Conservation (phyloP, 305 asterid genomes). For the Fraxinus dipetala region DNA sequence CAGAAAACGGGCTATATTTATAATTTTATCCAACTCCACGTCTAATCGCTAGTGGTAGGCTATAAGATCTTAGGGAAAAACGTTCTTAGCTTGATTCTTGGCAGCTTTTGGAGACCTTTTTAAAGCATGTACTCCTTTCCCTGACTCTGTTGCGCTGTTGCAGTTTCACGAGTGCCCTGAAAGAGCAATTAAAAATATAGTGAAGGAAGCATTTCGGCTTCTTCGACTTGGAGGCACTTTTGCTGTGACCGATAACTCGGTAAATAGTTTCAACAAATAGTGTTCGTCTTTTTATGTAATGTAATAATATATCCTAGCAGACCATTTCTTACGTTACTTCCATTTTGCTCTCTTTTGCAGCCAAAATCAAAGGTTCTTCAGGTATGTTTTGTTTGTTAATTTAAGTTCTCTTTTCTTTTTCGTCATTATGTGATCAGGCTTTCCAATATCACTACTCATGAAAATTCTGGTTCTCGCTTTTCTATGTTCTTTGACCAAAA, state of each 20-base stretch:
- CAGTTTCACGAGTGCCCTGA: constrained; percentile 95
- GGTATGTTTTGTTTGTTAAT: constrained; percentile 36
- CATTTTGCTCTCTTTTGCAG: constrained; percentile 47
- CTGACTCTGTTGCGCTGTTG: constrained; percentile 2
- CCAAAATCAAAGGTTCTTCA: constrained; percentile 96
- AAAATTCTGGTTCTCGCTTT: neutral
- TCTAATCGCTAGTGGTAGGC: neutral
- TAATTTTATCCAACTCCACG: neutral
- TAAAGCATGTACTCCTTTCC: neutral
- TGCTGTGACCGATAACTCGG: constrained; percentile 85
- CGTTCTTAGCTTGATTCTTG: neutral
- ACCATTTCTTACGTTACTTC: constrained; percentile 18
- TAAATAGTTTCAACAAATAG: constrained; percentile 21
- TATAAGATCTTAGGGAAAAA: neutral
- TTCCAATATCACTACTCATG: neutral
- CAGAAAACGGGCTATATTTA: neutral
- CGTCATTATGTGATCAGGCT: neutral
- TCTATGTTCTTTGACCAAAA: neutral
- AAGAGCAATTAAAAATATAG: constrained; percentile 72
- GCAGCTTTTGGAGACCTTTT: neutral
- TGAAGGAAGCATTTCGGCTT: constrained; percentile 65
- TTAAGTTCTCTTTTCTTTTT: neutral
- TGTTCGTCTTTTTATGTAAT: neutral
- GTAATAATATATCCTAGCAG: neutral
- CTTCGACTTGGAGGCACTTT: constrained; percentile 91